Evolutionary conservation across 2,329 filamentous ascomycete species (phyloP).

Genomic region (Arthroderma sp.): DNA sequence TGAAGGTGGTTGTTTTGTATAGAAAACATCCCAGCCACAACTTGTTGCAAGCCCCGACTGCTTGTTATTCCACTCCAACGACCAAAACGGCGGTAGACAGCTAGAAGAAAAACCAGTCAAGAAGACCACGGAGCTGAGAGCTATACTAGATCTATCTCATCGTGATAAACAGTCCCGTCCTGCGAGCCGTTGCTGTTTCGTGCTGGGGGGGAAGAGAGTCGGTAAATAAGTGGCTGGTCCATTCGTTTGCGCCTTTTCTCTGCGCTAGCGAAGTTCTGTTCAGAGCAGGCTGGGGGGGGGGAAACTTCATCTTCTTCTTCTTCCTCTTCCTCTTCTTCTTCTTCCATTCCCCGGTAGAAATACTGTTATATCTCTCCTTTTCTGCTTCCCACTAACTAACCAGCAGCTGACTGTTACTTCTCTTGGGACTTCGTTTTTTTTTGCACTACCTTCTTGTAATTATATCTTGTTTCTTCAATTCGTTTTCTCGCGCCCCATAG

Average conservation of each 20-base stretch:
- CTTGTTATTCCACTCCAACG: too few relatives aligned
- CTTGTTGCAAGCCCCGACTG: too few relatives aligned
- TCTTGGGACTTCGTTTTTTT: background rate
- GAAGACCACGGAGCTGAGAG: too few relatives aligned
- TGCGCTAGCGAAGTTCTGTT: background rate
- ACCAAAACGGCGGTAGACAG: too few relatives aligned
- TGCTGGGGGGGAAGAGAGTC: background rate
- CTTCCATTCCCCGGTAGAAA: background rate
- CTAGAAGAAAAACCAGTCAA: too few relatives aligned
- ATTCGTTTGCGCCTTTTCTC: background rate
- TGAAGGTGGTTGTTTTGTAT: too few relatives aligned
- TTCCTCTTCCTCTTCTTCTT: background rate
- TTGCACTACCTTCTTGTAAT: background rate
- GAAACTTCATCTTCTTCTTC: background rate
- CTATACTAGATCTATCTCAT: too few relatives aligned
- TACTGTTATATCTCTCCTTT: too few relatives aligned
- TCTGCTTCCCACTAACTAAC: too few relatives aligned
- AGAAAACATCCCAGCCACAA: too few relatives aligned
- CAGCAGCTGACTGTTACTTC: background rate
- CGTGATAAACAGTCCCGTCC: too few relatives aligned
- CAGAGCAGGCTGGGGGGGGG: background rate
- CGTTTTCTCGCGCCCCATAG: background rate
- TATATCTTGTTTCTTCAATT: background rate
- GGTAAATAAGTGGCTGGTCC: constrained; percentile 3
- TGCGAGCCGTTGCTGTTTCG: too few relatives aligned